Evolutionary conservation across 1,139 yeast species (phyloP).

Genomic region (Kodamaea plutei): DNA sequence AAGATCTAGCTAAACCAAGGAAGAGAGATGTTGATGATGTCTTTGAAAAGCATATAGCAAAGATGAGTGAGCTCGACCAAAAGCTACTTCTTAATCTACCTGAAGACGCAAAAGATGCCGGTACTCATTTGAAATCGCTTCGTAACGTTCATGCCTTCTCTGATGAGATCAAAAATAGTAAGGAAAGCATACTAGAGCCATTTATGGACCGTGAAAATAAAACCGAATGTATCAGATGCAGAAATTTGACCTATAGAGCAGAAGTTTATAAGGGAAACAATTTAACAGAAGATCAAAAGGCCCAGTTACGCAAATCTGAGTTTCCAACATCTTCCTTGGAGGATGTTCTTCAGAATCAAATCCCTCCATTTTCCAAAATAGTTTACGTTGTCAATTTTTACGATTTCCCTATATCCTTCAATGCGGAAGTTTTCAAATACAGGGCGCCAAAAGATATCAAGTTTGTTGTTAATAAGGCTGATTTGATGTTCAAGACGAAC

Average conservation of each 20-base stretch:
- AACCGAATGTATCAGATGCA: slow-evolving; percentile 52
- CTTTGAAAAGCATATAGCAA: slow-evolving; percentile 17
- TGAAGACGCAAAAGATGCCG: slow-evolving; percentile 1
- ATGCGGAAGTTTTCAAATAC: slow-evolving; percentile 33
- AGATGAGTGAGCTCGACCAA: slow-evolving; percentile 24
- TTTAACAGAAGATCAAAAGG: slow-evolving; percentile 14
- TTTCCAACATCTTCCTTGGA: slow-evolving; percentile 33
- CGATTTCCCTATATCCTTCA: slow-evolving; percentile 67
- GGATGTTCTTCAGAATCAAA: slow-evolving; percentile 29
- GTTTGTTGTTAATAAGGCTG: slow-evolving; percentile 58
- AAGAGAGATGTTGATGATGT: slow-evolving; percentile 22
- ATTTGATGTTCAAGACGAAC: slow-evolving; percentile 41
- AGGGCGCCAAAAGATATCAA: slow-evolving; percentile 34
- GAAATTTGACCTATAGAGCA: slow-evolving; percentile 45
- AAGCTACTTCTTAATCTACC: slow-evolving; percentile 20
- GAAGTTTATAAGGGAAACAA: not conserved
- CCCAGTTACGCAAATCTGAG: slow-evolving; percentile 17
- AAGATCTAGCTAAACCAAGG: too few species aligned
- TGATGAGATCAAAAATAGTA: slow-evolving; percentile 1
- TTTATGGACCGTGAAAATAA: slow-evolving; percentile 6
- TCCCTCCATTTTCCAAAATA: slow-evolving; percentile 48
- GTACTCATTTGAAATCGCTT: slow-evolving; percentile 1
- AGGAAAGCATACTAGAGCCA: slow-evolving; percentile 5
- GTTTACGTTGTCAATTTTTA: slow-evolving; percentile 60
- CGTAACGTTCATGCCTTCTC: not conserved